Evolutionary conservation across 495 filamentous ascomycete genomes (phyloP).

Genomic region (Penicillium cinerascens): DNA sequence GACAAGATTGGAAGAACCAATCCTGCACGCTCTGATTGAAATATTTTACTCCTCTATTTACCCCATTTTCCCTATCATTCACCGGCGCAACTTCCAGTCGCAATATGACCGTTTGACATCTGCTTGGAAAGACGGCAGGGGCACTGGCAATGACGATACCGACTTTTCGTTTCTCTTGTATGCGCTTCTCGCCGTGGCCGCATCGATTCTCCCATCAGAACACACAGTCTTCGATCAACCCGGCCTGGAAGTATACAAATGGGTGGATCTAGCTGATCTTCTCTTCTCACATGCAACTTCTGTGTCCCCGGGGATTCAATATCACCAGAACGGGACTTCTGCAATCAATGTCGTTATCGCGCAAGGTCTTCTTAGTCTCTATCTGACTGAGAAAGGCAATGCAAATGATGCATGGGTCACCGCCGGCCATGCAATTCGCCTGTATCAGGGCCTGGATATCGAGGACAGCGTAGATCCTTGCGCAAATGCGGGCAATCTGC

Average conservation of each 20-base stretch:
- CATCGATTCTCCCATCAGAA: conserved; percentile 2
- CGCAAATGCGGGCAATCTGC: background rate
- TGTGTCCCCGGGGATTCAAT: background rate
- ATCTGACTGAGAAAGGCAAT: conserved; percentile 12
- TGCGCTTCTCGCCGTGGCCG: conserved; percentile 13
- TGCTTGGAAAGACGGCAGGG: background rate
- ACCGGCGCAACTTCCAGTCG: background rate
- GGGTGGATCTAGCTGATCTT: conserved; percentile 3
- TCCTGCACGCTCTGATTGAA: conserved; percentile 10
- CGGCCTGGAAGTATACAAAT: background rate
- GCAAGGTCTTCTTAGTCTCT: conserved; percentile 12
- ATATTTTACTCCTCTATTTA: conserved; percentile 13
- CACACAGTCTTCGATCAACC: conserved; percentile 7
- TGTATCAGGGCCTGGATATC: conserved; percentile 16
- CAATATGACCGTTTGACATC: conserved; percentile 10
- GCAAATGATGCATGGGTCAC: conserved; percentile 19
- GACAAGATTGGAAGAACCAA: background rate
- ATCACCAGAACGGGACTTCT: background rate
- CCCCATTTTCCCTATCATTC: conserved; percentile 12
- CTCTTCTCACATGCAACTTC: conserved; percentile 3
- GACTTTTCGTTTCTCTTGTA: conserved; percentile 11
- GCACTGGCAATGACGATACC: background rate
- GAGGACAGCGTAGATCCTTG: background rate
- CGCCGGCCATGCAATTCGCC: conserved; percentile 15
- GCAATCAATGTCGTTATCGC: conserved; percentile 10